A percentile compares a stretch with the other conserved stretches of the same genome.
Evolutionary conservation across 371 early-diverging fungal species (phyloP).

Genomic region (Actinomucor elegans): DNA sequence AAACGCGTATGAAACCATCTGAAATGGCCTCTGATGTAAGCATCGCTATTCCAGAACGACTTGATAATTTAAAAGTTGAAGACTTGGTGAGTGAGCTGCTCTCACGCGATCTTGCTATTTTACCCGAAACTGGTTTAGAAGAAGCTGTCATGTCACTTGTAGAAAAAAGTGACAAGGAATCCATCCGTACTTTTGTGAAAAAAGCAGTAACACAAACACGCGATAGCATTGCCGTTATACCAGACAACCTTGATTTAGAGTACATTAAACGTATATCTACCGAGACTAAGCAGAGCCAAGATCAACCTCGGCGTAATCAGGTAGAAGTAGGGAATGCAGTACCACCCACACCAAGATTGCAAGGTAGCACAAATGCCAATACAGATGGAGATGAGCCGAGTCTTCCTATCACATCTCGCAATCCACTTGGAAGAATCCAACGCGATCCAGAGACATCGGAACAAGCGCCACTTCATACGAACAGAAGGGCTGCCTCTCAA

Average conservation of each 20-base stretch:
- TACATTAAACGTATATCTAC: slow-evolving; percentile 15
- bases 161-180: slow-evolving; percentile 88
- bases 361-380: slow-evolving; percentile 14
- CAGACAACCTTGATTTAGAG: slow-evolving; percentile 13
- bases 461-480: no score
- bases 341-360: slow-evolving; percentile 10
- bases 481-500: no score
- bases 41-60: slow-evolving; percentile 53
- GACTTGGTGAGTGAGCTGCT: slow-evolving; percentile 76
- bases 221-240: neutral
- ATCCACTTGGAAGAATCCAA: no score
- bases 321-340: slow-evolving; percentile 3
- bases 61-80: slow-evolving; percentile 73
- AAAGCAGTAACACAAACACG: slow-evolving; percentile 10
- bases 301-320: slow-evolving; percentile 5
- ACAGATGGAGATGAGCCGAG: neutral
- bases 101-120: slow-evolving; percentile 63
- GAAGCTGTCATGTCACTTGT: slow-evolving; percentile 81
- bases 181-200: slow-evolving; percentile 57
- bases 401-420: neutral
- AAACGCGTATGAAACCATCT: slow-evolving; percentile 7
- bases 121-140: slow-evolving; percentile 79
- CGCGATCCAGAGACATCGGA: no score
- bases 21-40: slow-evolving; percentile 20
- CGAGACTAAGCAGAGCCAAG: slow-evolving; percentile 10